These are phyloP conservation scores for Vanderwaltozyma verrucispora DNA, from an alignment of 805 yeast species.

Conservation along the genomic window DNA sequence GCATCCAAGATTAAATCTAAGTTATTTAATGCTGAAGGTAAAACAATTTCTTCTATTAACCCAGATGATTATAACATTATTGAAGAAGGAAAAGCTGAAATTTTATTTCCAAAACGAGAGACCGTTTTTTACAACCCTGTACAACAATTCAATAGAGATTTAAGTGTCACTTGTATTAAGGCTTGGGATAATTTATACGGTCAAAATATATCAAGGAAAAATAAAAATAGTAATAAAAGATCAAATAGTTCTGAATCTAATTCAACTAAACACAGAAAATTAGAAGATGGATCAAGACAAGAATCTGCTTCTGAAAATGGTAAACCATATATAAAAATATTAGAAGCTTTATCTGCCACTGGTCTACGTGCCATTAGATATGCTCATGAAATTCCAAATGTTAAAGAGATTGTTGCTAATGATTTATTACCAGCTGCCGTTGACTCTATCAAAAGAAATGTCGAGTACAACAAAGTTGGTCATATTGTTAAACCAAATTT, in stretches of 20 bases:
- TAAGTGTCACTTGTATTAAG: constrained; percentile 71
- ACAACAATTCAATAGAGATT: constrained; percentile 92
- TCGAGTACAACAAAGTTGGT: constrained; percentile 51
- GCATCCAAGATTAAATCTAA: constrained; percentile 14
- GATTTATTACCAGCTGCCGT: constrained; percentile 85
- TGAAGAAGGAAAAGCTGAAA: constrained; percentile 75
- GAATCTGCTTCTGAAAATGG: neutral
- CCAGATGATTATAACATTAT: constrained; percentile 32
- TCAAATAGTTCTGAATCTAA: constrained; percentile 5
- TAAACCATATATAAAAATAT: constrained; percentile 48
- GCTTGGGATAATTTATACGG: constrained; percentile 71
- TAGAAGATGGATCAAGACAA: constrained; percentile 18
- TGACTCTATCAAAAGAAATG: constrained; percentile 61
- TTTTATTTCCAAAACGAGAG: constrained; percentile 72
- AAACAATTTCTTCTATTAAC: constrained; percentile 10
- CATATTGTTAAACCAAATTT: constrained; percentile 53
- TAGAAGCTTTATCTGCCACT: constrained; percentile 91
- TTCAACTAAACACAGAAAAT: constrained; percentile 20
- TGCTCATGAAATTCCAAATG: constrained; percentile 79
- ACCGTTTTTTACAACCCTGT: constrained; percentile 90
- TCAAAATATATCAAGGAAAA: constrained; percentile 14
- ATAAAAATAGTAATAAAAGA: constrained; percentile 16
- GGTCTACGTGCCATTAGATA: constrained; percentile 91
- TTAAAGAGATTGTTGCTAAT: constrained; percentile 71
- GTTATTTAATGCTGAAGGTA: constrained; percentile 2